Evolutionary conservation across 805 yeast genomes (phyloP).

Genomic region (Monosporozyma aquatica): DNA sequence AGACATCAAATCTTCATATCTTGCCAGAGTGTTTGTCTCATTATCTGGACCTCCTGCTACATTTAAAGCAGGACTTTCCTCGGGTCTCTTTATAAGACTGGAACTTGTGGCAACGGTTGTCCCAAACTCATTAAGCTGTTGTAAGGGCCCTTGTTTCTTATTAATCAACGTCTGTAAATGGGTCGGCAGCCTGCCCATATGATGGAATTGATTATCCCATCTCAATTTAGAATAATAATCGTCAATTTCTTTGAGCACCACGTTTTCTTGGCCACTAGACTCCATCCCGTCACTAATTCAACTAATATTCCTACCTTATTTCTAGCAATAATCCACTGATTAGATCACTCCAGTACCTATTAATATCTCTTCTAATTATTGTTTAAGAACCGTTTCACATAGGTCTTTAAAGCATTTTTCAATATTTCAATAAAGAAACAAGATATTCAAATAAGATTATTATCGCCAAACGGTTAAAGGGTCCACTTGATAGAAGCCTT

Average conservation of each 20-base stretch:
- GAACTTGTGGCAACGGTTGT: neutral
- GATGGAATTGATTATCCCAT: slow-evolving; percentile 26
- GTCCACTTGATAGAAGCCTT: too few relatives aligned
- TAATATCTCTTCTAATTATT: neutral
- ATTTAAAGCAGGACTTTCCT: neutral
- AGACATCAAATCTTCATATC: slow-evolving; percentile 14
- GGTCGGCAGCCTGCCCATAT: slow-evolving; percentile 21
- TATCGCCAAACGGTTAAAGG: too few relatives aligned
- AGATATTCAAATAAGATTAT: too few relatives aligned
- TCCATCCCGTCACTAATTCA: slow-evolving; percentile 7
- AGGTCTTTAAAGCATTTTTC: too few relatives aligned
- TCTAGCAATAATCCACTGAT: neutral
- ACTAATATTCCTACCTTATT: too few relatives aligned
- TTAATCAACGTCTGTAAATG: slow-evolving; percentile 25
- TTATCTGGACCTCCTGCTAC: neutral
- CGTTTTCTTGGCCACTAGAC: neutral
- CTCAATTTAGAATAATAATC: slow-evolving; percentile 21
- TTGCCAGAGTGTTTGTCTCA: slow-evolving; percentile 8
- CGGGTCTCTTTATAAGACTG: neutral
- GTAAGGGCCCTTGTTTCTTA: slow-evolving; percentile 4
- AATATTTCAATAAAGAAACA: too few relatives aligned
- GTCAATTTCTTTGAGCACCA: slow-evolving; percentile 15
- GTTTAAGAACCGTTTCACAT: too few relatives aligned
- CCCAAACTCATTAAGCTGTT: neutral
- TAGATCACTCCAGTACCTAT: too few relatives aligned